phyloP scores from a whole-genome alignment of 2,329 filamentous ascomycete species.

The Trichoderma oligosporum region DNA sequence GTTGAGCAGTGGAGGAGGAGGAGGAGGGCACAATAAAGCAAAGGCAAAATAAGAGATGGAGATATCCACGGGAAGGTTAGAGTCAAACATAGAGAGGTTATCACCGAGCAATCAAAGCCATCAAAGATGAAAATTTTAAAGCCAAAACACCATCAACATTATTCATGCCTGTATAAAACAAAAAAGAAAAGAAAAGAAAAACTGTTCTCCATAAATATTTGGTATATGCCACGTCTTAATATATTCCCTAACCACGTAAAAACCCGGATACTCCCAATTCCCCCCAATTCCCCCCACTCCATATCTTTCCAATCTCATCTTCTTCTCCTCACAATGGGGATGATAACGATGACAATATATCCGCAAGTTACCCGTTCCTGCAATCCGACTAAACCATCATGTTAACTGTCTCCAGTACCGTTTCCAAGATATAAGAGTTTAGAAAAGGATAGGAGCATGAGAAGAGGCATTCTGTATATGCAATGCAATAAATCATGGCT shows the following conservation, averaged over 20 bases:
- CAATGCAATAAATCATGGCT: neutral
- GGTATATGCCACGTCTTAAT: slow-evolving; percentile 12
- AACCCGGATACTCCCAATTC: neutral
- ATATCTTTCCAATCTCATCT: neutral
- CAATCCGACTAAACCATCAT: neutral
- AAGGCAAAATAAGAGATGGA: no score
- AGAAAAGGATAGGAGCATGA: neutral
- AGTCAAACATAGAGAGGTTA: no score
- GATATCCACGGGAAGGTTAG: no score
- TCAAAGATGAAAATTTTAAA: neutral
- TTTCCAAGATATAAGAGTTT: neutral
- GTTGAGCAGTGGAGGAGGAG: slow-evolving; percentile 77
- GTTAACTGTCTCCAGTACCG: neutral
- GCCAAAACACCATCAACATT: neutral
- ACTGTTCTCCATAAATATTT: slow-evolving; percentile 3
- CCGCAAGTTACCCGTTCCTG: neutral
- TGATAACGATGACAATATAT: neutral
- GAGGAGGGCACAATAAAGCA: slow-evolving; percentile 38
- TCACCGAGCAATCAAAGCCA: slow-evolving; percentile 8
- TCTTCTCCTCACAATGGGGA: neutral
- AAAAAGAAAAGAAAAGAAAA: neutral
- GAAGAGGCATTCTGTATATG: slow-evolving; percentile 17
- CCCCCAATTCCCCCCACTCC: neutral
- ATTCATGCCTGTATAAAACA: neutral
- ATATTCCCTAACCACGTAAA: neutral